Evolutionary conservation across 2,329 filamentous ascomycete species (phyloP), one percentile per base, ranked within the genome.

Genomic region (Ceratocystis papillata): DNA sequence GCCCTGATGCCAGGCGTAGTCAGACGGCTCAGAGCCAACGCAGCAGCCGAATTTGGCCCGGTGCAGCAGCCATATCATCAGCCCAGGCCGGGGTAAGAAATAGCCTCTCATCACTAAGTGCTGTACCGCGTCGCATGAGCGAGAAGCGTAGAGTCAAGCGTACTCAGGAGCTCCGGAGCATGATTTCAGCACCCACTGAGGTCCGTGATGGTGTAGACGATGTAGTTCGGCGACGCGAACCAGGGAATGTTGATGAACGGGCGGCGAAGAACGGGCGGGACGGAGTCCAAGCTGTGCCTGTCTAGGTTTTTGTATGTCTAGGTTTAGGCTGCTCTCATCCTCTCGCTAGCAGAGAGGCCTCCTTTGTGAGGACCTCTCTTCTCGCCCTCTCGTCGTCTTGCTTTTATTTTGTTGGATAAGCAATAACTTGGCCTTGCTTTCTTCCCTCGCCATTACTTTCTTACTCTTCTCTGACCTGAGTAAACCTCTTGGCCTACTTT

Each of bases 61-160:
- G 28, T n/a, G 46, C 55, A 15, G 48, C 62, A 17, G 30, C 48
- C n/a, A 53, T 65, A 22, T 57, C 48, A 37, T 62, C 66, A 30
- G 66, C 62, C 15, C 62, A 67, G 55, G 66, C 66, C n/a, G 66
- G 66, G 3, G 66, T 67, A 17, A 48, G 57, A 15, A 67, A 44
- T 37, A 63, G 66, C 30, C 28, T n/a, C 66, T 69, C 41, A 12
- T 60, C 60, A 1, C 75, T 80, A 65, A 76, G 81, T 60, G 81
- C 80, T 30, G 73, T 87, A 2, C 79, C 81, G 44, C 77, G 81
- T 17, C 78, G 79, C 61, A 70, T 86, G 17, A 85, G 81, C 71
- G 84, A 87, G 70, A 79, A 78, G 69, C 77, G 81, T 63, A 78
- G 83, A 28, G 81, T 84, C 74, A 84, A 82, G 74, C 76, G 84